Conservation (phyloP, 371 early-diverging fungal genomes). For the Mucor plumbeus region DNA sequence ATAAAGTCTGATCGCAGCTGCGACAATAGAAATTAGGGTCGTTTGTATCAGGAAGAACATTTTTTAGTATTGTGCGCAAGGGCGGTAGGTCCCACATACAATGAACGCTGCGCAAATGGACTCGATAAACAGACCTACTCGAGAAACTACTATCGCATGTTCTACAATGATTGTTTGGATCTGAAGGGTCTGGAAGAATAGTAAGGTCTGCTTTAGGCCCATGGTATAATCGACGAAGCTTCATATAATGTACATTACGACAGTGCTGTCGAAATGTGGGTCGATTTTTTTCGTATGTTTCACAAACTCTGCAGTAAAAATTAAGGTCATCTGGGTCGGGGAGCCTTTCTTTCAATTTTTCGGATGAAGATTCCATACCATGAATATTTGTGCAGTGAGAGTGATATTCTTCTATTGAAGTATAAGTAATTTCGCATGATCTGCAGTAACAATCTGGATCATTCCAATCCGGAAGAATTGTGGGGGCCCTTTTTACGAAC, state of each 20-base stretch:
- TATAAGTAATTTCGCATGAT: not conserved
- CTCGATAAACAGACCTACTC: not conserved
- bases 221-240: no score
- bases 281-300: no score
- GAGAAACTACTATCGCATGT: not conserved
- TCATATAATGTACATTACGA: no score
- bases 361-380: not conserved
- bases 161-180: not conserved
- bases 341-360: no score
- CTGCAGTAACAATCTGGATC: conserved; percentile 5
- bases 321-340: not conserved
- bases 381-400: not conserved
- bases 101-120: not conserved
- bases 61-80: not conserved
- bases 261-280: no score
- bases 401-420: not conserved
- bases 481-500: not conserved
- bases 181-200: not conserved
- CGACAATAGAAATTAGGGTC: not conserved
- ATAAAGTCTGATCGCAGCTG: not conserved
- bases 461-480: not conserved
- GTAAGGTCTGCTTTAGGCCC: not conserved
- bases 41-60: not conserved
- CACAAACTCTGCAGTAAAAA: not conserved
- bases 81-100: not conserved